Percentiles rank a stretch among this genome's conserved stretches.
phyloP scores from a whole-genome alignment of 2,329 filamentous ascomycete species.

The Plenodomus lindquistii region DNA sequence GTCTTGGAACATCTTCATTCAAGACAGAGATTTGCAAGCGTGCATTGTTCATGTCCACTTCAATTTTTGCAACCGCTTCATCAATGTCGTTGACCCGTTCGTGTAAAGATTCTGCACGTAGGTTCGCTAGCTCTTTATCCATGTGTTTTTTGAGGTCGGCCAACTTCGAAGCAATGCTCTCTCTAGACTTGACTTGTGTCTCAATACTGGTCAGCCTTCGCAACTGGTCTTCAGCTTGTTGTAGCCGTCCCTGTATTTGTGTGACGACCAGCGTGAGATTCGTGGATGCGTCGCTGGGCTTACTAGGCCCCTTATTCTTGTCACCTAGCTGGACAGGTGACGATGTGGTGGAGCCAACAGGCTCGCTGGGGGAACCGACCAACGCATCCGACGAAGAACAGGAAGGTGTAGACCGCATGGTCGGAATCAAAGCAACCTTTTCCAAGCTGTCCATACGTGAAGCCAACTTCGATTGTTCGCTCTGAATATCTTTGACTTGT shows the following conservation, averaged over 20 bases:
- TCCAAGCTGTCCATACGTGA: too few relatives aligned
- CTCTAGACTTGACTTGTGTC: not conserved
- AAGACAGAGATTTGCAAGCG: not conserved
- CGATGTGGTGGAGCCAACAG: too few relatives aligned
- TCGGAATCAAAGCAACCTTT: too few relatives aligned
- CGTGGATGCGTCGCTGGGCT: too few relatives aligned
- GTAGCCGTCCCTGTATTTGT: not conserved
- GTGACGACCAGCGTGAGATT: too few relatives aligned
- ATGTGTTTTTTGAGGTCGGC: not conserved
- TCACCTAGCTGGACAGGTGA: too few relatives aligned
- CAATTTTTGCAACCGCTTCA: not conserved
- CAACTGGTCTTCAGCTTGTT: not conserved
- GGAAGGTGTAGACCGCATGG: too few relatives aligned
- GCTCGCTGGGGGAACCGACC: too few relatives aligned
- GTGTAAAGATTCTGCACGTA: not conserved
- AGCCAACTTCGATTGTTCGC: too few relatives aligned
- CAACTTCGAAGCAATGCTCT: not conserved
- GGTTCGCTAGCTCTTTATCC: not conserved
- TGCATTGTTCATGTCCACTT: not conserved
- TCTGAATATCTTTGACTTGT: not conserved
- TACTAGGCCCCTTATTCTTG: too few relatives aligned
- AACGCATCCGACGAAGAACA: too few relatives aligned
- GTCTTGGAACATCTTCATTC: constrained; percentile 1
- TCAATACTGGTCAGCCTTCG: not conserved
- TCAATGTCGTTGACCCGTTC: not conserved